phyloP scores from a whole-genome alignment of 495 filamentous ascomycete species.

The Aspergillus cristatus region DNA sequence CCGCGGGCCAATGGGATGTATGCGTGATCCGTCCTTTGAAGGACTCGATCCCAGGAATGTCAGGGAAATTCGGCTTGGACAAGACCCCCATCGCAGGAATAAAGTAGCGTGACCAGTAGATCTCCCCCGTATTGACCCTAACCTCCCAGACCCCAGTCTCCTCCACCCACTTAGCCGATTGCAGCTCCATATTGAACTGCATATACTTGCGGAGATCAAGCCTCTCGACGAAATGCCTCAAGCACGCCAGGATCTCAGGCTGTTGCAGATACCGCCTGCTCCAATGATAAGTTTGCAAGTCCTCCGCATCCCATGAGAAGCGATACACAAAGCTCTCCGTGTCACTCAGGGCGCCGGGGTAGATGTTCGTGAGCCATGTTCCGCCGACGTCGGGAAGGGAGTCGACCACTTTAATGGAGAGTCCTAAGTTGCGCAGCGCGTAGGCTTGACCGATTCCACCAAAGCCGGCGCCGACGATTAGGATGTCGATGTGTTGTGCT shows the following conservation, averaged over 20 bases:
- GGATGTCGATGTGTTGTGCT: slow-evolving; percentile 33
- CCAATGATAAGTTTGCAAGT: slow-evolving; percentile 13
- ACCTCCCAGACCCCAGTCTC: slow-evolving; percentile 6
- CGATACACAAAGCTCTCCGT: slow-evolving; percentile 13
- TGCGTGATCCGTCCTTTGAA: slow-evolving; percentile 8
- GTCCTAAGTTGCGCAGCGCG: slow-evolving; percentile 24
- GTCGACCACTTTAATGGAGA: slow-evolving; percentile 35
- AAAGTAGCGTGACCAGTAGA: not conserved
- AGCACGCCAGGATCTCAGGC: slow-evolving; percentile 17
- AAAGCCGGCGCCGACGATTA: slow-evolving; percentile 48
- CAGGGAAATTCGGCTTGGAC: slow-evolving; percentile 11
- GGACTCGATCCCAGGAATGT: slow-evolving; percentile 6
- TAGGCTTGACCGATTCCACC: slow-evolving; percentile 29
- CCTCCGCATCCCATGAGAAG: slow-evolving; percentile 17
- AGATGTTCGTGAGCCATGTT: slow-evolving; percentile 33
- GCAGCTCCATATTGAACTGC: slow-evolving; percentile 13
- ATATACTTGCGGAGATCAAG: slow-evolving; percentile 16
- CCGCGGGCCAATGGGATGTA: slow-evolving; percentile 8
- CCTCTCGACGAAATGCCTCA: slow-evolving; percentile 9
- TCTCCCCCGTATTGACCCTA: no score
- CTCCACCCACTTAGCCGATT: slow-evolving; percentile 11
- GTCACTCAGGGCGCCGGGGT: slow-evolving; percentile 16
- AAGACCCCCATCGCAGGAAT: slow-evolving; percentile 13
- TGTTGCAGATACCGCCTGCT: slow-evolving; percentile 7
- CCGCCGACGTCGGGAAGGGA: slow-evolving; percentile 38